Base-by-base conservation (phyloP, 2,329 filamentous ascomycete species). In the Shiraia sp. region DNA sequence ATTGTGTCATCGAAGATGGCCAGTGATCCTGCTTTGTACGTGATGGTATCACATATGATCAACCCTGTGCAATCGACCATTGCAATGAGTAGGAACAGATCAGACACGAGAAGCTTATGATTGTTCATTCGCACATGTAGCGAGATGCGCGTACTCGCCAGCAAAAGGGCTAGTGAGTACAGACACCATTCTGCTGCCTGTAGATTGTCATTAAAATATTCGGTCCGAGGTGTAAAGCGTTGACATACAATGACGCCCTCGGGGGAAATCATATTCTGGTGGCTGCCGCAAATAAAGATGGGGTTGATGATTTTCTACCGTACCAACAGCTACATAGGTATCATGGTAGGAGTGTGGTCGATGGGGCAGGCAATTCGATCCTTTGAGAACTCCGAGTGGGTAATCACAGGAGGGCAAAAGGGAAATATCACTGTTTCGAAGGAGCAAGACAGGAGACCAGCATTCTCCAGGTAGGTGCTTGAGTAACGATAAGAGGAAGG, bases 241-340 rank as follows among this genome's bases (percentile, higher is more conserved):
- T 28, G 15, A 42, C 39, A 19, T 42, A 42, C 39, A 16, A 42
- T 31, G 7, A 42, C 39, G 22, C 34, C 34, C 10, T 36, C 10
- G 12, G 25, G n/a, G 6, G 30, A 41, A 4, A 37, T 40, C 33
- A 47, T 54, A 28, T 51, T 45, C 32, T 49, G 47, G 37, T 47
- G 40, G 19, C 19, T 22, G 8, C 8, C 19, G 19, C 19, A 22
- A 22, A 22, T 22, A 22, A 22, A 22, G 19, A 22, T 22, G 19
- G 4, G 8, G 19, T 4, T 22, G 8, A 22, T 22, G 19, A 22
- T 5, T 22, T 22, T 8, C 19, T 22, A 8, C 19, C 8, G 4
- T 22, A 8, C 8, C 19, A 22, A 22, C 19, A 8, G 8, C 8
- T 8, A 22, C 19, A 4, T 22, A 8, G 19, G 19, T 5, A 8